phyloP scores from a whole-genome alignment of 805 yeast genomes.

The Candida andamanensis region DNA sequence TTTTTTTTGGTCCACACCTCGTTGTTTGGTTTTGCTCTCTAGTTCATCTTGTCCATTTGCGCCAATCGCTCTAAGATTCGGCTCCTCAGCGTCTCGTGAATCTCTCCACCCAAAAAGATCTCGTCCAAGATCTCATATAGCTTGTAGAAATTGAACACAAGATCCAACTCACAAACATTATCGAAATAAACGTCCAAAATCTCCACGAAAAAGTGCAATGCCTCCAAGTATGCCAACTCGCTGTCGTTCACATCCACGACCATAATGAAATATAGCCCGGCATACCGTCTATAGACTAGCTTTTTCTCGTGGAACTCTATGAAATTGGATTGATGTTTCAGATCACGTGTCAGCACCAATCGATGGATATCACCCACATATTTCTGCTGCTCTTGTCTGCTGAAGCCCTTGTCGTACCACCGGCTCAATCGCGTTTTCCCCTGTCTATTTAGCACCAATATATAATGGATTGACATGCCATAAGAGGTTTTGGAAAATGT shows the following conservation, averaged over 20 bases:
- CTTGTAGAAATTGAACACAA: slow-evolving; percentile 87
- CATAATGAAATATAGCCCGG: slow-evolving; percentile 84
- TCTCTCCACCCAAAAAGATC: slow-evolving; percentile 84
- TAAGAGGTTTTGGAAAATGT: not conserved
- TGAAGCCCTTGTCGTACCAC: slow-evolving; percentile 50
- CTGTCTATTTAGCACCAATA: slow-evolving; percentile 83
- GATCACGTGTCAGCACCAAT: slow-evolving; percentile 76
- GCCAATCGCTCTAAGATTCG: slow-evolving; percentile 60
- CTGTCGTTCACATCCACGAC: slow-evolving; percentile 77
- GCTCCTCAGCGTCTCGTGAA: slow-evolving; percentile 77
- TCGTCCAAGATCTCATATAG: slow-evolving; percentile 82
- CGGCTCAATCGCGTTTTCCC: slow-evolving; percentile 86
- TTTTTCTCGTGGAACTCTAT: slow-evolving; percentile 57
- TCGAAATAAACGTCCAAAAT: slow-evolving; percentile 80
- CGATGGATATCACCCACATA: slow-evolving; percentile 67
- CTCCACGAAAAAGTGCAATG: slow-evolving; percentile 85
- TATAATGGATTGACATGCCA: slow-evolving; percentile 71
- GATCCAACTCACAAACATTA: slow-evolving; percentile 88
- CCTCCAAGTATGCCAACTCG: slow-evolving; percentile 77
- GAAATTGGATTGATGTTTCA: slow-evolving; percentile 75
- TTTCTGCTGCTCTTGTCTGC: slow-evolving; percentile 25
- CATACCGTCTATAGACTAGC: slow-evolving; percentile 82
- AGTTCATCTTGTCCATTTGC: slow-evolving; percentile 59
- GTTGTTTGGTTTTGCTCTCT: too few species aligned
- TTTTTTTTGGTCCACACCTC: too few species aligned